Percentiles rank a stretch among this genome's conserved stretches.
Evolutionary conservation across 2,329 filamentous ascomycete genomes (phyloP).

Genomic region (Xylariaceae sp.): DNA sequence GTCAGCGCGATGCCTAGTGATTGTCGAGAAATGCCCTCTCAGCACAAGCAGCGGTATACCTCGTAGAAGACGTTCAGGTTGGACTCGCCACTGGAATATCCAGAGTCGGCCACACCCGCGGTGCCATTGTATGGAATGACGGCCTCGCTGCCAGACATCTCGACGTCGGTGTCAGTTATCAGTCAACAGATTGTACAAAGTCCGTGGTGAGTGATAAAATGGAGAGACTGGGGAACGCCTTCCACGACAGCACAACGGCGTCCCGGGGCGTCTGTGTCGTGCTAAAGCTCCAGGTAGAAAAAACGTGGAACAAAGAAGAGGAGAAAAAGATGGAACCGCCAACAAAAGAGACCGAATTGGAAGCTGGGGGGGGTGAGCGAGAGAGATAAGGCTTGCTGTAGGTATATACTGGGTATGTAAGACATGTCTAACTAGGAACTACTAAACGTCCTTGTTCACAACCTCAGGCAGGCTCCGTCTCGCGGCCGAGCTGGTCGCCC

Average conservation of each 20-base stretch:
- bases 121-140: slow-evolving; percentile 49
- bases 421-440: slow-evolving; percentile 6
- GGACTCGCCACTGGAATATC: slow-evolving; percentile 49
- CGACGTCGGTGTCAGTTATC: slow-evolving; percentile 13
- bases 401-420: too few species aligned
- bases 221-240: not conserved
- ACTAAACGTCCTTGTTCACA: too few species aligned
- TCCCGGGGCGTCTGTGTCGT: slow-evolving; percentile 9
- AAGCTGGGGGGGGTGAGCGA: slow-evolving; percentile 2
- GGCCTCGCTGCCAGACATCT: slow-evolving; percentile 29
- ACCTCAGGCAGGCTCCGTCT: too few species aligned
- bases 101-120: slow-evolving; percentile 45
- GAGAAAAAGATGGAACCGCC: slow-evolving; percentile 1
- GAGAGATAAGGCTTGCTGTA: too few species aligned
- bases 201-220: not conserved
- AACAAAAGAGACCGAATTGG: not conserved
- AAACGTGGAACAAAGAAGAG: not conserved
- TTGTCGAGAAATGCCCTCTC: not conserved
- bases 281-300: slow-evolving; percentile 1
- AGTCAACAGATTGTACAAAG: slow-evolving; percentile 5
- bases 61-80: slow-evolving; percentile 85
- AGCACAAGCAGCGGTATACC: slow-evolving; percentile 42
- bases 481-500: too few species aligned
- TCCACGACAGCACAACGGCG: slow-evolving; percentile 10
- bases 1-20: slow-evolving; percentile 5